Evolutionary conservation across 1,284 basidiomycete genomes (phyloP), one percentile per base, ranked within the genome.

Genomic region (Testicularia cyperi): DNA sequence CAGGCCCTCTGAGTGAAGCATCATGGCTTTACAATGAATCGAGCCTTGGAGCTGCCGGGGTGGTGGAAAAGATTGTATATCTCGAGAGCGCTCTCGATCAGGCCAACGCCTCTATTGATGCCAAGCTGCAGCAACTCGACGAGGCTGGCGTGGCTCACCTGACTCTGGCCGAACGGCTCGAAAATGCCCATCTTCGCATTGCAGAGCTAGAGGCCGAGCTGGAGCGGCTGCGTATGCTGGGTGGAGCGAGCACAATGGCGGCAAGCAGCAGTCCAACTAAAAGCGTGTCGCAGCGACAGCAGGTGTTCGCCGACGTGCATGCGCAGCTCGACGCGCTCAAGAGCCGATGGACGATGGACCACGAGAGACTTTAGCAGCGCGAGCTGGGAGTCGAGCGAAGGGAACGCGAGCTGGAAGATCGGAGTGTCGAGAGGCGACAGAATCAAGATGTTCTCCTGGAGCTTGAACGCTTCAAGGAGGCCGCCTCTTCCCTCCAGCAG

Each of bases 1-100:
- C 60, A 1, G 60, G 48, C 18, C 45, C 48, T 20, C 52, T 63
- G 31, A 63, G 60, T 34, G 53, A 61, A 16, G 56, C 58, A 9
- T 65, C 62, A 5, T 65, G 62, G 62, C 48, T 65, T 2, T 53
- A 64, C 54, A 60, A 60, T 33, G 58, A 70, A 15, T 65, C 68
- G 18, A 68, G 62, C n/a, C 45, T 70, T 12, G 65, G 61, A 6
- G 60, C 58, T 12, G 45, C 41, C 10, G 45, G 41, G 3, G 58
- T 65, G 8, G 44, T 56, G 6, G 54, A 63, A 31, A 44, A 48
- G 14, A 57, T 66, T 22, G 36, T 53, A 0, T 51, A 61, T 36
- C 57, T 70, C 16, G 46, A 65, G 45, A 38, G 43, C 13, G 61
- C 54, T 6, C 51, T 70, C 10, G 67, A 63, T 27, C 55, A 56